phyloP scores from a whole-genome alignment of 2,329 filamentous ascomycete genomes.

The Coniochaeta sp. region DNA sequence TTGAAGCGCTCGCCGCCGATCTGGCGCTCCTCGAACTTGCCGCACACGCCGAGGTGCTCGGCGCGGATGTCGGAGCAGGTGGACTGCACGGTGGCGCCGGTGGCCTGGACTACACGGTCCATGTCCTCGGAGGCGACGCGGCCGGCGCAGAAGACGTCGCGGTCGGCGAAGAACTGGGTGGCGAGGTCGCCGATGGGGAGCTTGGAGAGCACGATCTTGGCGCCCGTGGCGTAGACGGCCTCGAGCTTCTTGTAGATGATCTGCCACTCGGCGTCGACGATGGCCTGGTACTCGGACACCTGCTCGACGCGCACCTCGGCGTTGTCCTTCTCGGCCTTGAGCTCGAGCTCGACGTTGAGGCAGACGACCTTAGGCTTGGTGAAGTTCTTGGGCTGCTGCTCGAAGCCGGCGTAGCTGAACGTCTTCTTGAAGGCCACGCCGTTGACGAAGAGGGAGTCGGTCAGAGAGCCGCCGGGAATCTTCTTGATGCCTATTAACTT shows the following conservation, averaged over 20 bases:
- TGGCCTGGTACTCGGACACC: conserved; percentile 98
- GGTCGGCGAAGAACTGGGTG: conserved; percentile 96
- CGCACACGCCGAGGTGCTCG: conserved; percentile 87
- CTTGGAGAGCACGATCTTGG: conserved; percentile 96
- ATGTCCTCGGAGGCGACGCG: conserved; percentile 88
- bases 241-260: conserved; percentile 99
- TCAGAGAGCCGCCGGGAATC: conserved; percentile 90
- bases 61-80: conserved; percentile 92
- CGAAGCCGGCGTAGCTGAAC: conserved; percentile 97
- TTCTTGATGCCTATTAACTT: conserved; percentile 98
- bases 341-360: conserved; percentile 93
- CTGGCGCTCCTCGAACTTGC: conserved; percentile 87
- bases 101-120: conserved; percentile 92
- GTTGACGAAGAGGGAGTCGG: conserved; percentile 94
- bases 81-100: conserved; percentile 85
- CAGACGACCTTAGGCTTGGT: conserved; percentile 93
- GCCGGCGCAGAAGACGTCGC: conserved; percentile 96
- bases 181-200: conserved; percentile 95
- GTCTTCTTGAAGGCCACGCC: conserved; percentile 99
- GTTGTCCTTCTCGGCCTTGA: conserved; percentile 99
- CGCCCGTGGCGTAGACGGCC: conserved; percentile 84
- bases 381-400: conserved; percentile 97
- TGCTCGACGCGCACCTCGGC: conserved; percentile 97
- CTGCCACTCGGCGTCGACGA: conserved; percentile 98
- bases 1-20: conserved; percentile 98